Evolutionary conservation across 306 rosid genomes (phyloP), one percentile per base, ranked within the genome.

Genomic region (Adenanthera pavonina): DNA sequence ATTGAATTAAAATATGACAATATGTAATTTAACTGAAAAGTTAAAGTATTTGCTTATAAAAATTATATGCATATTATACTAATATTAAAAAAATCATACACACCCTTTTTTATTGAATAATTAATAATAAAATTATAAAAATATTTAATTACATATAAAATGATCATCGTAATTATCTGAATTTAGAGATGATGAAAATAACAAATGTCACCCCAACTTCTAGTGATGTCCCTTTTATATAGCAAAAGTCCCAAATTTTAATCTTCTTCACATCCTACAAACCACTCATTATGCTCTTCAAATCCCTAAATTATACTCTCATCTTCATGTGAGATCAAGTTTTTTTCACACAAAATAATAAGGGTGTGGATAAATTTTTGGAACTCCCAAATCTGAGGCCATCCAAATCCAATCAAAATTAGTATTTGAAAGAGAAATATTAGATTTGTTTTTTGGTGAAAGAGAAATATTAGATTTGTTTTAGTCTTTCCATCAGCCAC

Each of bases 231-330:
- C 77, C 66, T 25, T 54, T 69, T 30, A 76, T 19, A 77, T 79
- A 67, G 86, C 77, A 72, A 56, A 56, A 78, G 66, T 51, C 77
- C 53, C 73, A 69, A 81, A 84, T 75, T 85, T 56, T 78, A 82
- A 64, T 80, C 86, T 89, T 75, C 83, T 80, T 76, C 85, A 61
- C 33, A 80, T 73, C 81, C 71, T 78, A 88, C 81, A 75, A 81
- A 78, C 84, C 72, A 81, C 64, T 54, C 71, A 82, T 85, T 74
- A 64, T 47, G 46, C 76, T 75, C 86, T 79, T 72, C 78, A 81
- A 80, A 79, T 84, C 80, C 80, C 82, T 84, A 82, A 74, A 78
- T 77, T 74, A 11, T 78, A 41, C 78, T 65, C 80, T 34, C 80
- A 69, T 51, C 72, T 79, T 87, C 83, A 85, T 69, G 69, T 79